Percentiles rank a stretch among this genome's conserved stretches.
Conservation (phyloP, 345 rosid genomes). For the Linum lewisii region DNA sequence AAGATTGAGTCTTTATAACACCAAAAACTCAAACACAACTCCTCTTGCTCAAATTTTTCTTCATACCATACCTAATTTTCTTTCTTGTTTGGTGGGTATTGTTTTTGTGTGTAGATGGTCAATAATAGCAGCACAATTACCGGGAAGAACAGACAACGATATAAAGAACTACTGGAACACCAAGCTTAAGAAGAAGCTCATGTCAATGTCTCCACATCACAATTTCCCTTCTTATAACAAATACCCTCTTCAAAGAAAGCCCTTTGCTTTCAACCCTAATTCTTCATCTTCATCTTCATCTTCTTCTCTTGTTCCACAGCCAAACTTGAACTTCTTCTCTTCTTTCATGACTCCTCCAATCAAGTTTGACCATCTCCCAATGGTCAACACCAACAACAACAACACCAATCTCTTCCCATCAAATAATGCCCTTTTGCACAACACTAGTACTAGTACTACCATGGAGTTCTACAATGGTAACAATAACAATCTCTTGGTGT, state of each 20-base stretch:
- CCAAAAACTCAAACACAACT: background rate
- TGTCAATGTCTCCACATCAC: slow-evolving; percentile 28
- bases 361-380: slow-evolving; percentile 23
- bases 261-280: too few species aligned
- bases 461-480: slow-evolving; percentile 22
- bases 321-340: slow-evolving; percentile 11
- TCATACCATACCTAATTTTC: background rate
- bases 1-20: too few species aligned
- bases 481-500: slow-evolving; percentile 32
- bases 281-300: slow-evolving; percentile 28
- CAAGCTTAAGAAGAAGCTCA: slow-evolving; percentile 82
- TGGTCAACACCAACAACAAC: too few species aligned
- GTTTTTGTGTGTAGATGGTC: slow-evolving; percentile 60
- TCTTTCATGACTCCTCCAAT: slow-evolving; percentile 15
- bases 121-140: slow-evolving; percentile 92
- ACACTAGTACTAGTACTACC: background rate
- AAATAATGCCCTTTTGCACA: background rate
- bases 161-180: slow-evolving; percentile 96
- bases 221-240: slow-evolving; percentile 8
- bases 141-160: slow-evolving; percentile 92
- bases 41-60: background rate
- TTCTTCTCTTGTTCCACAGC: slow-evolving; percentile 22
- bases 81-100: background rate
- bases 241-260: slow-evolving; percentile 27
- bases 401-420: slow-evolving; percentile 17